Evolutionary conservation across 208 protist genomes (phyloP), one percentile per base, ranked within the genome.

Genomic region (Trypanosoma caninum): DNA sequence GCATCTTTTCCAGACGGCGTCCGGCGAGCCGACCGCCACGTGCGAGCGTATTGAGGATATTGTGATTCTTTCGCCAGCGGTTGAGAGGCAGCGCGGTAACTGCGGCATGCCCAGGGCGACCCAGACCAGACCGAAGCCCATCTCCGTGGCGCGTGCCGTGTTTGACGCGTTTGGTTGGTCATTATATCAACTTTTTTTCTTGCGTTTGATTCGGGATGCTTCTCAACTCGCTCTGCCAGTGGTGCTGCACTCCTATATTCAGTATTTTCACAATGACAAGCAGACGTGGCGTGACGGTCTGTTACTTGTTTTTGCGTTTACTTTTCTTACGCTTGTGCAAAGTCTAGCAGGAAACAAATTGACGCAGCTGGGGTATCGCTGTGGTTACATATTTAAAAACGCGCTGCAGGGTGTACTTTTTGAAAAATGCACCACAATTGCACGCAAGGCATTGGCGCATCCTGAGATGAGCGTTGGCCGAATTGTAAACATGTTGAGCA

Each of bases 401-500:
- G 84, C 90, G 0, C 65, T 96, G 13, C 72, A 82, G 0, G 58
- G 64, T 3, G 61, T 84, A 18, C 59, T 97, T 13, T 90, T 93
- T 35, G 73, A 67, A 23, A 97, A 97, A 60, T 84, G 85, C 14
- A 61, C 94, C 3, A 69, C 47, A 11, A 69, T 92, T n/a, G 58
- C 69, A 8, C 40, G 56, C 6, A 75, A 66, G 38, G 55, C 69
- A 0, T 59, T 79, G 1, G 34, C 69, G 9, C 68, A 80, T 22
- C 90, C 93, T 13, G 82, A 84, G 27, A 82, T 91, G 18, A 89
- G 78, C 25, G 64, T 83, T 8, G 93, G 93, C 20, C 74, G 88
- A 10, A 82, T 97, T 37, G 81, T 96, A 18, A 97, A 94, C 60
- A 78, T 94, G 59, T 72, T 93, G 69, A 87, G 78, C 27, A 72